phyloP scores from a whole-genome alignment of 148 eudicot genomes.

The Camellia japonica region DNA sequence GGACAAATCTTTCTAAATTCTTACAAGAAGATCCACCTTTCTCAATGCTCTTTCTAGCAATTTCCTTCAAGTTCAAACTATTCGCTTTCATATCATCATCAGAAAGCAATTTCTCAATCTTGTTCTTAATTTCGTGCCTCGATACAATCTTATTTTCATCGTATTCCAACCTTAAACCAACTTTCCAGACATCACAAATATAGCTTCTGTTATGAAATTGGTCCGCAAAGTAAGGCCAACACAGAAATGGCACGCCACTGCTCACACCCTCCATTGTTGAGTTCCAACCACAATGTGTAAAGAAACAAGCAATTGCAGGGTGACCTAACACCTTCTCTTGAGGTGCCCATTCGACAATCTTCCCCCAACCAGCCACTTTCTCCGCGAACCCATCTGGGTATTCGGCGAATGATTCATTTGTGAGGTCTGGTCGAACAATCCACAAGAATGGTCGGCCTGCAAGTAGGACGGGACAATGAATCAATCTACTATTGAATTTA shows the following conservation, averaged over 20 bases:
- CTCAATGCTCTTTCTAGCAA: constrained; percentile 2
- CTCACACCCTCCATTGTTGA: constrained; percentile 11
- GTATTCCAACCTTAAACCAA: neutral
- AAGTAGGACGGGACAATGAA: too few species aligned
- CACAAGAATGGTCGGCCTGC: constrained; percentile 16
- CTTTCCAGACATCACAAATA: constrained; percentile 12
- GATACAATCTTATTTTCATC: constrained; percentile 19
- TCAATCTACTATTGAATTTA: too few species aligned
- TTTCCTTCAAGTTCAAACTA: constrained; percentile 23
- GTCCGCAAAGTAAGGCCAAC: constrained; percentile 17
- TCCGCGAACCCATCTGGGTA: constrained; percentile 9
- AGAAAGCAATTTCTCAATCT: constrained; percentile 8
- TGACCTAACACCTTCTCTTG: constrained; percentile 15
- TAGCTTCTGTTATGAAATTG: neutral
- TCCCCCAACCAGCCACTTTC: constrained; percentile 13
- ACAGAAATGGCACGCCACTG: constrained; percentile 6
- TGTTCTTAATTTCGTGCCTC: constrained; percentile 18
- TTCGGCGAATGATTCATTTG: neutral
- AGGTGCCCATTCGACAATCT: constrained; percentile 18
- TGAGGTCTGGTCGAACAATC: constrained; percentile 20
- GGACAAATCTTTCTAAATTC: constrained; percentile 13
- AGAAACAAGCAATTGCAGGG: constrained; percentile 12
- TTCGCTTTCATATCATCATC: constrained; percentile 3
- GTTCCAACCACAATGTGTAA: constrained; percentile 16
- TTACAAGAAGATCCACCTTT: constrained; percentile 24